A percentile compares a stretch with the other conserved stretches of the same genome.
phyloP scores from a whole-genome alignment of 345 rosid species.

The Eucalyptus victrix region DNA sequence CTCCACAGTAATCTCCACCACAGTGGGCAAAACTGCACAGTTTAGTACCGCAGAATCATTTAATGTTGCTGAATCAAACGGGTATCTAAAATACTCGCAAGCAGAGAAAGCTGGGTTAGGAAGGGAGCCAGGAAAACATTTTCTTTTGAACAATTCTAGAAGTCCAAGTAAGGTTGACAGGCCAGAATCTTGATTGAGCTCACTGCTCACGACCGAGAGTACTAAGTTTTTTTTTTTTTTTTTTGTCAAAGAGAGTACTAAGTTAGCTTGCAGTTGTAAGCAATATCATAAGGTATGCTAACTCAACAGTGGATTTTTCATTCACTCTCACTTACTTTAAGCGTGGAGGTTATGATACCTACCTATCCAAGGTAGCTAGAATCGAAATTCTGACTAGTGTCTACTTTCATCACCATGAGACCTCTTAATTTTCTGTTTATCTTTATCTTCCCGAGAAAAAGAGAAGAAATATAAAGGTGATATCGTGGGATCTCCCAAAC shows the following conservation, averaged over 20 bases:
- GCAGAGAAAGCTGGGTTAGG: not conserved
- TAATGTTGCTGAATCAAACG: not conserved
- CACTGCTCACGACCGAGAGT: too few species aligned
- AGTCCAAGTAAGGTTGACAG: not conserved
- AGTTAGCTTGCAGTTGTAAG: too few species aligned
- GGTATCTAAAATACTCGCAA: not conserved
- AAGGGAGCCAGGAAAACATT: not conserved
- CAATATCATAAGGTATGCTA: too few species aligned
- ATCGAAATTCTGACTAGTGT: rapidly evolving
- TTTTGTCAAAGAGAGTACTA: too few species aligned
- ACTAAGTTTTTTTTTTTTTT: too few species aligned
- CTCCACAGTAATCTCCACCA: constrained; percentile 57
- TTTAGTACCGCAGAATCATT: not conserved
- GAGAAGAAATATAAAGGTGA: rapidly evolving
- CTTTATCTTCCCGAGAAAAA: rapidly evolving
- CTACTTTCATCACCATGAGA: rapidly evolving
- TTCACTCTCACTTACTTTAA: too few species aligned
- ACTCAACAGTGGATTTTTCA: rapidly evolving
- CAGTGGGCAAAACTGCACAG: constrained; percentile 58
- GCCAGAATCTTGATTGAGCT: not conserved
- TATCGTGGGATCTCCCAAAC: rapidly evolving
- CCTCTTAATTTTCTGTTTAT: too few species aligned
- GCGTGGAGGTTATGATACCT: too few species aligned
- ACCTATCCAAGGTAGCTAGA: rapidly evolving
- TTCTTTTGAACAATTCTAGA: not conserved